These are phyloP conservation scores for Lactifluus subvellereus DNA, from an alignment of 768 basidiomycete species.

Conservation along the genomic window DNA sequence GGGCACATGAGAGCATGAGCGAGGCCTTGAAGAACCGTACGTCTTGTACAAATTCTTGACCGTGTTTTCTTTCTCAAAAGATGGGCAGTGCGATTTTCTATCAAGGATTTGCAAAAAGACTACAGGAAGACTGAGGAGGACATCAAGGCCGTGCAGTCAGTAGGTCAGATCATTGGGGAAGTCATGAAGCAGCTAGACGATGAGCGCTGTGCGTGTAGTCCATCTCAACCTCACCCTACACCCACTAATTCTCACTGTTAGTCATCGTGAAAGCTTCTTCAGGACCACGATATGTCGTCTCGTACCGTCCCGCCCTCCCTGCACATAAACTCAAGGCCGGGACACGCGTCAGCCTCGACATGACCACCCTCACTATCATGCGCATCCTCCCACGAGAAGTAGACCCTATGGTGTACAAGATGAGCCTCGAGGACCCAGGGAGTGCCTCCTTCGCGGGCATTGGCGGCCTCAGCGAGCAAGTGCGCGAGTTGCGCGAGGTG, in stretches of 20 bases:
- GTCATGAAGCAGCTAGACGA: slow-evolving; percentile 98
- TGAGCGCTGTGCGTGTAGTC: slow-evolving; percentile 73
- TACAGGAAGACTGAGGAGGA: slow-evolving; percentile 97
- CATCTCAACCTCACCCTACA: background rate
- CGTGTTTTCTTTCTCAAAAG: background rate
- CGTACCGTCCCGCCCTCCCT: slow-evolving; percentile 91
- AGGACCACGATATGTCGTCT: slow-evolving; percentile 97
- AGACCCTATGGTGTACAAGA: slow-evolving; percentile 98
- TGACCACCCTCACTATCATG: slow-evolving; percentile 99
- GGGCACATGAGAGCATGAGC: slow-evolving; percentile 79
- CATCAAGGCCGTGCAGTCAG: slow-evolving; percentile 97
- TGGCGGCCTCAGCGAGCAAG: slow-evolving; percentile 93
- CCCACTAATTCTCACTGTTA: slow-evolving; percentile 28
- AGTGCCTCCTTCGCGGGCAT: slow-evolving; percentile 95
- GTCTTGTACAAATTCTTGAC: slow-evolving; percentile 29
- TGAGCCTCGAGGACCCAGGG: slow-evolving; percentile 97
- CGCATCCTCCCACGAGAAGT: slow-evolving; percentile 96
- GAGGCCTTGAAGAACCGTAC: slow-evolving; percentile 85
- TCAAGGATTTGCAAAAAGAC: slow-evolving; percentile 84
- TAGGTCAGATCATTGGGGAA: slow-evolving; percentile 98
- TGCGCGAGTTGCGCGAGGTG: slow-evolving; percentile 92
- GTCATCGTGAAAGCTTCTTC: slow-evolving; percentile 99
- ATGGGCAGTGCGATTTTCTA: slow-evolving; percentile 75
- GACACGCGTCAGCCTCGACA: slow-evolving; percentile 94
- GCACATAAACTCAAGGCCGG: slow-evolving; percentile 87